Conservation (phyloP, 129 eudicot genomes). For the Gnaphalium uliginosum region DNA sequence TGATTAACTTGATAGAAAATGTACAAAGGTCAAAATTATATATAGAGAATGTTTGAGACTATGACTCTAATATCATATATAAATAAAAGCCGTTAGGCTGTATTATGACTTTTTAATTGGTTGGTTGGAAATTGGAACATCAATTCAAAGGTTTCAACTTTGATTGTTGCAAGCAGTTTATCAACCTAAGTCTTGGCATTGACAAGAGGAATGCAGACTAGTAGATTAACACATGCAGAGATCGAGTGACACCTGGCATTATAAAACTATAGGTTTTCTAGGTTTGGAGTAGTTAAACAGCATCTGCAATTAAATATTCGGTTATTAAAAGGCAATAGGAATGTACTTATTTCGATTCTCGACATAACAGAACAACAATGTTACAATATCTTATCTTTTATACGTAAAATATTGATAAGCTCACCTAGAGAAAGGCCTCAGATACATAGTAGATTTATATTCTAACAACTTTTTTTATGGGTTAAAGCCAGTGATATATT, state of each 20-base stretch:
- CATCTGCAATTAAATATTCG: neutral
- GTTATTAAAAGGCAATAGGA: neutral
- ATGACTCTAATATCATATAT: neutral
- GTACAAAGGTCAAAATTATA: neutral
- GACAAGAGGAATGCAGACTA: neutral
- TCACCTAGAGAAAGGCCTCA: no score
- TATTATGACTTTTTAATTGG: neutral
- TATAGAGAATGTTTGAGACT: neutral
- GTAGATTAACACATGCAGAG: constrained; percentile 8
- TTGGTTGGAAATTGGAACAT: neutral
- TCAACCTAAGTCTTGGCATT: constrained; percentile 11
- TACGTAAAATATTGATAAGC: no score
- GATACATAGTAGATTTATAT: no score
- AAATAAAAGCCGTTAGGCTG: neutral
- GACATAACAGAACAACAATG: neutral
- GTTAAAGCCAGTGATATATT: no score
- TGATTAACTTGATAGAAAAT: neutral
- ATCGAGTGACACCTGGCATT: constrained; percentile 1
- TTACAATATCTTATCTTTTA: neutral
- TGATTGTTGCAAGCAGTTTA: constrained; percentile 10
- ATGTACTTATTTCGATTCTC: neutral
- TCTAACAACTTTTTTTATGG: no score
- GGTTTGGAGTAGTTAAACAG: neutral
- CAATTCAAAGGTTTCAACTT: neutral
- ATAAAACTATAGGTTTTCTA: constrained; percentile 1